Evolutionary conservation across 1,139 yeast genomes (phyloP), one percentile per base, ranked within the genome.

Genomic region (Saccharomyces hybrid): DNA sequence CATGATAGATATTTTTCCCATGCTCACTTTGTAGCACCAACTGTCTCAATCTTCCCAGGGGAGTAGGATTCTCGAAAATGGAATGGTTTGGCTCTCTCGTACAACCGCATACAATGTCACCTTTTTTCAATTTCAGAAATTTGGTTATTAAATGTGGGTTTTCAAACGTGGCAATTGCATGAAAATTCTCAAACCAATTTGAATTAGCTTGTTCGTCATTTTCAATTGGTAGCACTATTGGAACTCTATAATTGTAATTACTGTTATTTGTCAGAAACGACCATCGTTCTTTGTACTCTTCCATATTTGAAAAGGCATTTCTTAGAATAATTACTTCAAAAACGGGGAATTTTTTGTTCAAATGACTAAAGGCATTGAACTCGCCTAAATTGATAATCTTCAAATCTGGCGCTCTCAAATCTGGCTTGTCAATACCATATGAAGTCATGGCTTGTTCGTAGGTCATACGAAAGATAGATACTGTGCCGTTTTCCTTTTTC

Each of bases 371-470:
- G 76, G 61, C 66, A 50, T 64, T 80, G 59, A 61, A 75, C 2
- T 70, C 67, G 1, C 79, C 71, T 28, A 90, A 63, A 56, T 81
- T 76, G 2, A 67, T 59, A 47, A 91, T 80, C 42, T 75, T 69
- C 47, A 88, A 63, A 5, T 73, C 69, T 0, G 86, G 84, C 2
- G 69, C 69, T 57, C 97, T 76, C 60, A 93, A 71, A 68, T 93
- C 98, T 0, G 99, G 99, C 69, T 93, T 93, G 67, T 93, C 99
- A 53, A 91, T 88, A 26, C 99, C 99, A 65, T 82, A 93, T 26
- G 73, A 74, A 1, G 79, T 67, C 69, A 95, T 77, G 0, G 91
- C 96, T 8, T 88, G 86, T 1, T 68, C 62, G 64, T 93, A 93
- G 1, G 80, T 73, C 57, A 90, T 64, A 55, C 76, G 77, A 1